Evolutionary conservation across 1,139 yeast species (phyloP).

Genomic region (Saccharomyces hybrid): DNA sequence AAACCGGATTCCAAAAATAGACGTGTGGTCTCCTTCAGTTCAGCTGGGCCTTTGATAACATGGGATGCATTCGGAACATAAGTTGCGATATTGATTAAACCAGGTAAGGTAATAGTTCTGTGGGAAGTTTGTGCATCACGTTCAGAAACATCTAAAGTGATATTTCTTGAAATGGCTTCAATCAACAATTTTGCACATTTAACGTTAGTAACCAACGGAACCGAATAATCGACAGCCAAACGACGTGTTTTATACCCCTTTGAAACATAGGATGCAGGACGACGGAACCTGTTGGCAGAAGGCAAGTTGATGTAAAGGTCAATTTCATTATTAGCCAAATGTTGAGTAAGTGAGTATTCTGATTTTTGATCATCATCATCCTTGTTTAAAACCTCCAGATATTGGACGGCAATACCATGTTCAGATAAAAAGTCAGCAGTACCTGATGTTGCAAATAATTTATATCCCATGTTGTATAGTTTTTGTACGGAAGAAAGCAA

Average conservation of each 20-base stretch:
- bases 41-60: slow-evolving; percentile 37
- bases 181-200: slow-evolving; percentile 93
- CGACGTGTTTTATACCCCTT: slow-evolving; percentile 98
- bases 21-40: slow-evolving; percentile 61
- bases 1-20: slow-evolving; percentile 79
- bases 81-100: slow-evolving; percentile 75
- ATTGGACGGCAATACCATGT: slow-evolving; percentile 89
- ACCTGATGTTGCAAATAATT: slow-evolving; percentile 95
- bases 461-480: slow-evolving; percentile 77
- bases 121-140: slow-evolving; percentile 91
- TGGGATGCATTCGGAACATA: slow-evolving; percentile 65
- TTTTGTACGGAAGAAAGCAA: slow-evolving; percentile 80
- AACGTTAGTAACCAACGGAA: slow-evolving; percentile 95
- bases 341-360: slow-evolving; percentile 93
- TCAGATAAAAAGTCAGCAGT: slow-evolving; percentile 97
- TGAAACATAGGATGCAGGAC: slow-evolving; percentile 97
- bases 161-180: slow-evolving; percentile 77
- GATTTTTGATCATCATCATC: slow-evolving; percentile 71
- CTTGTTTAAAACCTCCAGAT: slow-evolving; percentile 73
- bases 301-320: slow-evolving; percentile 96
- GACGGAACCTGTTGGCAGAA: slow-evolving; percentile 92
- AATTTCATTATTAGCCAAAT: slow-evolving; percentile 91
- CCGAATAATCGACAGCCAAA: slow-evolving; percentile 98
- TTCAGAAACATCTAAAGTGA: slow-evolving; percentile 59
- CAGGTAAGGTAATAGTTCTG: slow-evolving; percentile 74